Evolutionary conservation across 441 rosid species (phyloP).

Genomic region (Metrosideros polymorpha): DNA sequence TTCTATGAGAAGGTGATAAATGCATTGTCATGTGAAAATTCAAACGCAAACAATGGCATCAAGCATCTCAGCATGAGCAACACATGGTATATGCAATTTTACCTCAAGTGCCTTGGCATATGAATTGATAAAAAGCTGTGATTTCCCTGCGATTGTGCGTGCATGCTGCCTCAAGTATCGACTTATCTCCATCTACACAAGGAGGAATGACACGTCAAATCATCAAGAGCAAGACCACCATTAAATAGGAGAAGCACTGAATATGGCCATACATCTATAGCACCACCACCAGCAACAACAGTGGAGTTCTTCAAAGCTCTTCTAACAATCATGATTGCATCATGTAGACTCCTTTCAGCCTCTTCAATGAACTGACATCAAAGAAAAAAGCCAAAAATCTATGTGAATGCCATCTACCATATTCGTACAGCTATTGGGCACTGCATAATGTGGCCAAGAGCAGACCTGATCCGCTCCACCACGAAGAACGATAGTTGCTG

Average conservation of each 20-base stretch:
- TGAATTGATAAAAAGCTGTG: constrained; percentile 92
- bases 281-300: constrained; percentile 99
- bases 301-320: constrained; percentile 97
- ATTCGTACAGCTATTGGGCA: background rate
- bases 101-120: constrained; percentile 99
- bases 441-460: background rate
- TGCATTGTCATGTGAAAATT: background rate
- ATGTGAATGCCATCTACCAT: background rate
- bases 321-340: constrained; percentile 99
- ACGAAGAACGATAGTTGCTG: constrained; percentile 98
- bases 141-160: constrained; percentile 89
- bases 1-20: background rate
- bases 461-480: constrained; percentile 99
- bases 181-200: constrained; percentile 91
- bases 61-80: background rate
- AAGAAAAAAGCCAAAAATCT: background rate
- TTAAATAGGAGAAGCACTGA: background rate
- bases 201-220: background rate
- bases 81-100: background rate
- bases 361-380: constrained; percentile 87
- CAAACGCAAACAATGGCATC: background rate
- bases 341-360: constrained; percentile 99
- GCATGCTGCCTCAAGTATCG: constrained; percentile 91
- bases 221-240: background rate
- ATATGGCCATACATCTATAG: constrained; percentile 71